Evolutionary conservation across 2,329 filamentous ascomycete genomes (phyloP).

Genomic region (Fusarium chlamydosporum): DNA sequence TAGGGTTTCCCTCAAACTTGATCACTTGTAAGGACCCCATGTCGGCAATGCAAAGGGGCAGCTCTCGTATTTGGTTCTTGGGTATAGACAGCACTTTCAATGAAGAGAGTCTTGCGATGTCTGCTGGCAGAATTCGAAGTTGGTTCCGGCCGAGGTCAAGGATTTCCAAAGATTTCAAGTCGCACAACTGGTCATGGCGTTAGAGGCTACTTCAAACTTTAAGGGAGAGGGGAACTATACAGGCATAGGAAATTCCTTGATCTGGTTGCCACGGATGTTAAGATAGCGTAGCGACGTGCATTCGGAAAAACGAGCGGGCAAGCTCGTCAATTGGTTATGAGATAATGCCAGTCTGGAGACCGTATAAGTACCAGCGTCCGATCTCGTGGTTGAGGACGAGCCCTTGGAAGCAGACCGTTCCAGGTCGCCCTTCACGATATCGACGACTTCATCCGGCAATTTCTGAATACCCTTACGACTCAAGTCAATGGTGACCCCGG

Average conservation of each 20-base stretch:
- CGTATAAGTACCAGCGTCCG: constrained; percentile 36
- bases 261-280: constrained; percentile 82
- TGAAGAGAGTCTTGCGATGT: constrained; percentile 84
- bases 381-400: constrained; percentile 24
- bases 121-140: constrained; percentile 80
- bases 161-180: constrained; percentile 89
- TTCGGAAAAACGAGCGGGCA: constrained; percentile 79
- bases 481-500: constrained; percentile 82
- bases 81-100: constrained; percentile 91
- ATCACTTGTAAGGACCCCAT: constrained; percentile 91
- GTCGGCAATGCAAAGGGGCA: constrained; percentile 87
- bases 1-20: constrained; percentile 89
- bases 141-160: constrained; percentile 93
- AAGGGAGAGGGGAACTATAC: constrained; percentile 56
- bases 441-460: constrained; percentile 80
- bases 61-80: constrained; percentile 86
- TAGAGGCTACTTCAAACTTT: constrained; percentile 38
- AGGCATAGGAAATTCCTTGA: constrained; percentile 72
- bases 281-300: constrained; percentile 84
- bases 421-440: constrained; percentile 80
- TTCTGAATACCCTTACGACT: constrained; percentile 80
- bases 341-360: constrained; percentile 78
- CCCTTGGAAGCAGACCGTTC: constrained; percentile 69
- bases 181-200: constrained; percentile 75
- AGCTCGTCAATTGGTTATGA: constrained; percentile 80